Percentiles rank a stretch among this genome's conserved stretches.
Conservation (phyloP, 2,329 filamentous ascomycete species). For the Colletotrichum sp. region DNA sequence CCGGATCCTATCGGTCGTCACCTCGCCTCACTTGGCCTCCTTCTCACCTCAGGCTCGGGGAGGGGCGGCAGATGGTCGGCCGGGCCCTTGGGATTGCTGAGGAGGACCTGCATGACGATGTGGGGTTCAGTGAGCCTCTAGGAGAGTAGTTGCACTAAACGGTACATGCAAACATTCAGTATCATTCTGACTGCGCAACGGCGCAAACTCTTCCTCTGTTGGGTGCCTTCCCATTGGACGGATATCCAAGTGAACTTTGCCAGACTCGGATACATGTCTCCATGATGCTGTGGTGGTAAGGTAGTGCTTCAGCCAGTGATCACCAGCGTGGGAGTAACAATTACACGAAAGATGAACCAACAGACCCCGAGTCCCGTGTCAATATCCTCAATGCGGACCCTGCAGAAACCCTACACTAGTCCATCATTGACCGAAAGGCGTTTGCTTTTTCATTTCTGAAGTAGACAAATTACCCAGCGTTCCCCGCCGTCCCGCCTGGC, state of each 20-base stretch:
- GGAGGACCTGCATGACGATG: neutral
- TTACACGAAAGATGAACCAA: neutral
- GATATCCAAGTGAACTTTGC: neutral
- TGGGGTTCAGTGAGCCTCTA: neutral
- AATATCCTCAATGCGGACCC: neutral
- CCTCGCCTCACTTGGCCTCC: slow-evolving; percentile 5
- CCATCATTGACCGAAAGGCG: neutral
- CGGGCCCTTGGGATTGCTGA: neutral
- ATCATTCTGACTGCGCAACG: neutral
- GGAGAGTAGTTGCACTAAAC: neutral
- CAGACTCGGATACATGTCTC: neutral
- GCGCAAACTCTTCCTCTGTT: neutral
- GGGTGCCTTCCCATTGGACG: neutral
- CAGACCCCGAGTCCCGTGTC: neutral
- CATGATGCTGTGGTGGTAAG: neutral
- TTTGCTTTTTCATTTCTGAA: neutral
- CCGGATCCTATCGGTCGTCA: neutral
- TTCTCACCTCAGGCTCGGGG: neutral
- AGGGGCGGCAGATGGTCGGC: neutral
- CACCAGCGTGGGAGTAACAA: neutral
- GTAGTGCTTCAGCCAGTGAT: neutral
- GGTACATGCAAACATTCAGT: neutral
- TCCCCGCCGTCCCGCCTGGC: neutral
- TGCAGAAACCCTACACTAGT: neutral
- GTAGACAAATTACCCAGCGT: neutral